A percentile compares a stretch with the other conserved stretches of the same genome.
Evolutionary conservation across 352 stramenopile species (phyloP).

Genomic region (Phytopythium cucurbitacearum): DNA sequence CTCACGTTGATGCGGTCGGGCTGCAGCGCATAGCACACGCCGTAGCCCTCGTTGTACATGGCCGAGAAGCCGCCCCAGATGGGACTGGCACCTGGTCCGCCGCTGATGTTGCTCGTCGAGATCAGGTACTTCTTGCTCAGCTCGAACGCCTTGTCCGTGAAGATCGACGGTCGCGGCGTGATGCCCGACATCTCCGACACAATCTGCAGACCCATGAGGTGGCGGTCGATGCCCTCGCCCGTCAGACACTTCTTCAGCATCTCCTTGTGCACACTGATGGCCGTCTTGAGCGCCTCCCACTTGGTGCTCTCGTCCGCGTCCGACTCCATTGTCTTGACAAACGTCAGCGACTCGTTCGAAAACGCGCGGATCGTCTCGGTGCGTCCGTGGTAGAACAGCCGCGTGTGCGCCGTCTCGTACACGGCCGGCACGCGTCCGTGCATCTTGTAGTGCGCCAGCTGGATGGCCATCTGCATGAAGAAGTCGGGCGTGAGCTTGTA

Average conservation of each 20-base stretch:
- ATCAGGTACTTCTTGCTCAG: conserved; percentile 94
- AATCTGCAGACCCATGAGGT: conserved; percentile 96
- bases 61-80: conserved; percentile 97
- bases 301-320: conserved; percentile 54
- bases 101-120: conserved; percentile 94
- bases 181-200: conserved; percentile 90
- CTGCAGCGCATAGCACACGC: conserved; percentile 95
- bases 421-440: conserved; percentile 91
- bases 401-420: conserved; percentile 97
- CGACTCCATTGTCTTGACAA: conserved; percentile 90
- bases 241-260: conserved; percentile 84
- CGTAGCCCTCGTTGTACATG: conserved; percentile 93
- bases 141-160: conserved; percentile 92
- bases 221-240: conserved; percentile 92
- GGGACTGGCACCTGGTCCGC: conserved; percentile 89
- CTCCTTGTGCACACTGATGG: conserved; percentile 90
- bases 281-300: conserved; percentile 85
- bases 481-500: conserved; percentile 96
- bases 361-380: conserved; percentile 91
- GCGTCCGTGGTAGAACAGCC: conserved; percentile 96
- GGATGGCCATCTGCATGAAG: conserved; percentile 96
- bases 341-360: conserved; percentile 86
- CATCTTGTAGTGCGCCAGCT: conserved; percentile 96
- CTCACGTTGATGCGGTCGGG: conserved; percentile 94
- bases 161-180: conserved; percentile 85